Conservation (phyloP, 805 yeast genomes). For the Metschnikowia reukaufii region DNA sequence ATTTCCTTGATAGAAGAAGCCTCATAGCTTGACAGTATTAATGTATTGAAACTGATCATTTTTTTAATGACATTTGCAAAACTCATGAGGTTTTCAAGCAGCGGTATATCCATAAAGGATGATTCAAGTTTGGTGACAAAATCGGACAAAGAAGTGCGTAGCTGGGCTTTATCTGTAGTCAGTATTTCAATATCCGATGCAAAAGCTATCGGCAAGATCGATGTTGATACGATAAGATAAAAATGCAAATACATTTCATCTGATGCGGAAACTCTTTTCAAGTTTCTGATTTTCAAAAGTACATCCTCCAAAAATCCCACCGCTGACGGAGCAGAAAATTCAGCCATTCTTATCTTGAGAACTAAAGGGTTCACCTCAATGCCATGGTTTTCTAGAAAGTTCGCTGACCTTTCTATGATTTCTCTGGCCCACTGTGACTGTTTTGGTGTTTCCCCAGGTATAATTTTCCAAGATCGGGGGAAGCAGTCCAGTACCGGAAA, state of each 20-base stretch:
- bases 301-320: neutral
- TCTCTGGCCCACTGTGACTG: neutral
- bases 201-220: neutral
- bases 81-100: neutral
- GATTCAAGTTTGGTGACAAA: neutral
- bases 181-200: neutral
- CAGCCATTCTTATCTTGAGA: neutral
- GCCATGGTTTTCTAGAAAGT: neutral
- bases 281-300: neutral
- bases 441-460: neutral
- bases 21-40: neutral
- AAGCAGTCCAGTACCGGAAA: neutral
- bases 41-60: conserved; percentile 3
- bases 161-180: neutral
- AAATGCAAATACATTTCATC: neutral
- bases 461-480: neutral
- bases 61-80: conserved; percentile 1
- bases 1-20: neutral
- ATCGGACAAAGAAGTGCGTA: neutral
- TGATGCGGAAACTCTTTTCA: neutral
- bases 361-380: neutral
- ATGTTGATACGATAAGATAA: neutral
- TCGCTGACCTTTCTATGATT: neutral
- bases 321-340: neutral
- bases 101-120: neutral